Percentiles rank a stretch among this genome's conserved stretches.
These are phyloP conservation scores for Agaricus blazei DNA, from an alignment of 768 basidiomycete species.

Conservation along the genomic window DNA sequence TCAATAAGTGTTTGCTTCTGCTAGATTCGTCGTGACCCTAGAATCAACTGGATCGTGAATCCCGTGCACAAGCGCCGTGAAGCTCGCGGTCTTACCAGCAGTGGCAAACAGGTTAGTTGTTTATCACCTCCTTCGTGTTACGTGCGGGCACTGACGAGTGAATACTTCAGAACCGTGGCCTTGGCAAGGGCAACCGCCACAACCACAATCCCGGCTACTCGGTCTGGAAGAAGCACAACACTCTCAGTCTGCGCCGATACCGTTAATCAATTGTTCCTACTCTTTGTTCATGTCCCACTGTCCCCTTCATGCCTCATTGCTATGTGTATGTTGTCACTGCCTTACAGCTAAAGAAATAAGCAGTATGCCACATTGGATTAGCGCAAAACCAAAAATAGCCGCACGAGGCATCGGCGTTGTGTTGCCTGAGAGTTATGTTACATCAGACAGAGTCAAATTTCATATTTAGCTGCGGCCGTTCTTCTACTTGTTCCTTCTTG, in stretches of 20 bases:
- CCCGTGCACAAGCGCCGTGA: conserved; percentile 99
- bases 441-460: not conserved
- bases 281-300: conserved; percentile 17
- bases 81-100: conserved; percentile 93
- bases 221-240: conserved; percentile 99
- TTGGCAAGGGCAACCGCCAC: conserved; percentile 93
- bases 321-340: conserved; percentile 14
- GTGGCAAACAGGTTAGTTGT: conserved; percentile 84
- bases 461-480: not conserved
- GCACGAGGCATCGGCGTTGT: conserved; percentile 1
- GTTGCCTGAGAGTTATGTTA: not conserved
- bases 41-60: conserved; percentile 99
- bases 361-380: not conserved
- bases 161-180: conserved; percentile 75
- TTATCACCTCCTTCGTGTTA: not conserved
- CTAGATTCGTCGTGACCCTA: conserved; percentile 89
- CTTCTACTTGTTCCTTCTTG: not conserved
- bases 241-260: conserved; percentile 86
- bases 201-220: conserved; percentile 89
- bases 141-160: not conserved
- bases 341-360: not conserved
- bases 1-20: not conserved
- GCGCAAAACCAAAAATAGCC: not conserved
- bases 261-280: conserved; percentile 46
- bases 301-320: conserved; percentile 17